Conservation (phyloP, 306 rosid species). For the Cyamopsis tetragonoloba region DNA sequence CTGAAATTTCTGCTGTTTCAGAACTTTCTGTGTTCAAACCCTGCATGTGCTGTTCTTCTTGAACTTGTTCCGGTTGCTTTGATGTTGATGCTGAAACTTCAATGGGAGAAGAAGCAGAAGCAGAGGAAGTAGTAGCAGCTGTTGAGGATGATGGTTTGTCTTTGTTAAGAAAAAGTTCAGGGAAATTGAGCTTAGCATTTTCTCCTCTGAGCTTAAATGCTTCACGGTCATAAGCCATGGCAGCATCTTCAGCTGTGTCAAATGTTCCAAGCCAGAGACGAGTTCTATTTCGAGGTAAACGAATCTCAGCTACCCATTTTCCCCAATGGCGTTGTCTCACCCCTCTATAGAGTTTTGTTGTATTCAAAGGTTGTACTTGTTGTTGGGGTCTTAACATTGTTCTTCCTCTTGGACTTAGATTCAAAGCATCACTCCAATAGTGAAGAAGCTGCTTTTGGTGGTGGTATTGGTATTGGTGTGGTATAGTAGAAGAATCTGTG, state of each 20-base stretch:
- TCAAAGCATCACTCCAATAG: constrained; percentile 74
- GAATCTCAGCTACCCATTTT: constrained; percentile 97
- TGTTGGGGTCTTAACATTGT: constrained; percentile 49
- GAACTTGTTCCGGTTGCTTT: no score
- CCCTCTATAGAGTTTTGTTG: constrained; percentile 87
- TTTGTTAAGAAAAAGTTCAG: constrained; percentile 63
- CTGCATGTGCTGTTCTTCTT: no score
- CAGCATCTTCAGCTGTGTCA: constrained; percentile 97
- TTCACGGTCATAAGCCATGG: constrained; percentile 93
- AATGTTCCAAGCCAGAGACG: constrained; percentile 97
- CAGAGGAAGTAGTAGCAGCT: not conserved
- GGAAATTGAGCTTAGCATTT: constrained; percentile 92
- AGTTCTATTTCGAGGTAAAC: constrained; percentile 83
- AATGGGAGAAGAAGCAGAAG: constrained; percentile 37
- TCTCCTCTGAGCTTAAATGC: constrained; percentile 92
- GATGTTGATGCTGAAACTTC: constrained; percentile 5
- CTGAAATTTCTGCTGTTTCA: no score
- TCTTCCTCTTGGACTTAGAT: constrained; percentile 64
- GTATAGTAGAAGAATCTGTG: constrained; percentile 30
- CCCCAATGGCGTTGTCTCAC: constrained; percentile 99
- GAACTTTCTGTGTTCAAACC: no score
- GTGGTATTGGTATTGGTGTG: constrained; percentile 30
- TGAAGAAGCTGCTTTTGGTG: constrained; percentile 65
- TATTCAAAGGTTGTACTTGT: constrained; percentile 49
- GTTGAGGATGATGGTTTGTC: constrained; percentile 27